phyloP scores from a whole-genome alignment of 2,329 filamentous ascomycete genomes.

The Beauveria scarabaeidicola region DNA sequence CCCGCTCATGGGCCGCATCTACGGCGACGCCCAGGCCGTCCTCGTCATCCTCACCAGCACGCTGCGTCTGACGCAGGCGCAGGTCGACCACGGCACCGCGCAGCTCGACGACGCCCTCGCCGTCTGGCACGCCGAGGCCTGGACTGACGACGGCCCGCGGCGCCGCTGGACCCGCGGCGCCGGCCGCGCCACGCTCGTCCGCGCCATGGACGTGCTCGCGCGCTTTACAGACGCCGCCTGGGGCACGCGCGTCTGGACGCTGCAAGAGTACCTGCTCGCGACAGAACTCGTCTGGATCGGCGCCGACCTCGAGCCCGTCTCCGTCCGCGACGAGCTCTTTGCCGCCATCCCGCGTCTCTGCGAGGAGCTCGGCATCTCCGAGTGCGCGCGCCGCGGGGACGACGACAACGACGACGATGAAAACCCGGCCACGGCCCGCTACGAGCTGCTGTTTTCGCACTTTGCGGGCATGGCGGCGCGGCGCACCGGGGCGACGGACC shows the following conservation, averaged over 20 bases:
- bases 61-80: not conserved
- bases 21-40: not conserved
- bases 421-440: not conserved
- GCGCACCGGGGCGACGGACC: not conserved
- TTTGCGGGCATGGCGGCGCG: constrained; percentile 1
- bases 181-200: not conserved
- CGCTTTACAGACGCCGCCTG: not conserved
- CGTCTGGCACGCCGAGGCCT: not conserved
- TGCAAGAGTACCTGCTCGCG: constrained; percentile 1
- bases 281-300: not conserved
- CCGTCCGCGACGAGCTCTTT: not conserved
- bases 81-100: not conserved
- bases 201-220: not conserved
- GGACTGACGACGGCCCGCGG: not conserved
- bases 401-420: too few relatives aligned
- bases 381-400: not conserved
- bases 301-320: not conserved
- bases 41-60: not conserved
- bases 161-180: not conserved
- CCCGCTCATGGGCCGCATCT: constrained; percentile 2
- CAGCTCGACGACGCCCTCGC: not conserved
- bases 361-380: not conserved
- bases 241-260: constrained; percentile 4
- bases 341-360: not conserved
- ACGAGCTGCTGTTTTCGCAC: constrained; percentile 1